These are phyloP conservation scores for Candida pini DNA, from an alignment of 805 yeast species.

Conservation along the genomic window DNA sequence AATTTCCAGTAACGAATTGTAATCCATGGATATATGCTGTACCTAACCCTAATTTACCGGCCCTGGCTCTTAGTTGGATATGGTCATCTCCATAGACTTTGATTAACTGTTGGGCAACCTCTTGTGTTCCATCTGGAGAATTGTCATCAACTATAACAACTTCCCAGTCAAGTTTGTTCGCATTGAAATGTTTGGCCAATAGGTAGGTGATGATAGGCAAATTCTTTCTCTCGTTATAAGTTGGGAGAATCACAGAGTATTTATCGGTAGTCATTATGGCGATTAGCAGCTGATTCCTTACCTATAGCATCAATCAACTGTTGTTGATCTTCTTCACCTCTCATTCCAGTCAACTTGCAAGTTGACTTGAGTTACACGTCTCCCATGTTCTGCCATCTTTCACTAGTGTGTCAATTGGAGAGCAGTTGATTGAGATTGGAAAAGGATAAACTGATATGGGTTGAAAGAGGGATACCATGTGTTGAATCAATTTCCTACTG, in stretches of 20 bases:
- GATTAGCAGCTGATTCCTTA: too few species aligned
- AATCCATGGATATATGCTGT: conserved; percentile 79
- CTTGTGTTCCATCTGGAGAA: conserved; percentile 81
- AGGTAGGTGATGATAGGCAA: conserved; percentile 67
- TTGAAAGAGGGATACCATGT: too few species aligned
- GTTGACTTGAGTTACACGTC: too few species aligned
- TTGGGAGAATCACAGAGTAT: conserved; percentile 71
- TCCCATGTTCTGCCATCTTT: too few species aligned
- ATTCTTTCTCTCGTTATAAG: conserved; percentile 68
- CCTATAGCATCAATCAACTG: not conserved
- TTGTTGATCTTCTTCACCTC: not conserved
- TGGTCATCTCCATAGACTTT: conserved; percentile 53
- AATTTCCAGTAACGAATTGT: conserved; percentile 65
- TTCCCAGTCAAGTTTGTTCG: conserved; percentile 61
- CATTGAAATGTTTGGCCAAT: conserved; percentile 60
- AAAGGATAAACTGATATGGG: too few species aligned
- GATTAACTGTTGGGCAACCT: conserved; percentile 56
- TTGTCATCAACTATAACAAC: conserved; percentile 72
- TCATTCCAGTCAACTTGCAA: too few species aligned
- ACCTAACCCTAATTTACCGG: conserved; percentile 74
- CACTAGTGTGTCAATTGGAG: too few species aligned
- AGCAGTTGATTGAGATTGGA: too few species aligned
- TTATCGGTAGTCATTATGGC: conserved; percentile 33
- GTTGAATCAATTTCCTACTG: too few species aligned
- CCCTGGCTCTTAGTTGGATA: conserved; percentile 62